Evolutionary conservation across 306 rosid genomes (phyloP), one percentile per base, ranked within the genome.

Genomic region (Malus orientalis): DNA sequence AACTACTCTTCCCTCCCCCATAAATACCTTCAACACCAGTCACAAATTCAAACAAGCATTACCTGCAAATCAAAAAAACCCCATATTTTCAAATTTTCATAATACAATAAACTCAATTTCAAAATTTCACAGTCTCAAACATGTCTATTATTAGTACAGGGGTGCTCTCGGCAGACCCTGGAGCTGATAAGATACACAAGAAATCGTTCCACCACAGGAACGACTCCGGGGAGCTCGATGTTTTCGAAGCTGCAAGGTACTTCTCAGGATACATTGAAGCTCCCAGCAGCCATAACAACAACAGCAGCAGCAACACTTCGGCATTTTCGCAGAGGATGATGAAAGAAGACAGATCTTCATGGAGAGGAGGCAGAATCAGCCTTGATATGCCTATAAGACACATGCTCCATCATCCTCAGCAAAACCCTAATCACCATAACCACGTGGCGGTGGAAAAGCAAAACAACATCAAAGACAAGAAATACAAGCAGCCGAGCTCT

Each of bases 181-280:
- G 44, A 42, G 92, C 74, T 16, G 81, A 90, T 27, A 92, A 80
- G 62, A 76, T 74, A 12, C 84, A 84, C 89, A 88, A 89, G 84
- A 88, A 88, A 71, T 78, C 90, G 54, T 86, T 89, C 88, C 96
- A 91, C 84, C 73, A 88, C 1, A 77, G 93, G 74, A 87, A 88
- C 55, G 92, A 88, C 33, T 95, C 99, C 2, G 88, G 85, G 11
- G 99, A 95, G 82, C 92, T 92, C 30, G 93, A 92, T 29, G 98
- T 92, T 61, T 95, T 95, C 65, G 97, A 92, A 78, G 99, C 99
- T 4, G 83, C 97, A 58, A 80, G 90, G 71, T 95, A 95, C 65
- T 95, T 95, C 92, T 95, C 98, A 6, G 97, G 89, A 5, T 95
- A 88, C 88, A 88, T 87, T 42, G 96, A 90, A 81, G 84, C 84